Conservation (phyloP, 2,329 filamentous ascomycete genomes). For the Pseudopithomyces chartarum region DNA sequence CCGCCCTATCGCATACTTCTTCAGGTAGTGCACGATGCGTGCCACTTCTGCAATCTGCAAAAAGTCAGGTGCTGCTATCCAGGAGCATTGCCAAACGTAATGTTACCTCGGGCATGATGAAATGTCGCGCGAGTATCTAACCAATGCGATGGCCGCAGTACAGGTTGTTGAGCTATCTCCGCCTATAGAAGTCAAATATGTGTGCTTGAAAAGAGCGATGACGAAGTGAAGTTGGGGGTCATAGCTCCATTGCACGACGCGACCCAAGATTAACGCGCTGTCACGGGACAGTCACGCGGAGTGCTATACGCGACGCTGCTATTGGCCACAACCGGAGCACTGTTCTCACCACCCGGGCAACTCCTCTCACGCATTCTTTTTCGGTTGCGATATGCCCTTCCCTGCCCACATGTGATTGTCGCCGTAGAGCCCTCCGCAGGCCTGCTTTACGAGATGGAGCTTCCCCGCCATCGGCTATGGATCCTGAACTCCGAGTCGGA, state of each 20-base stretch:
- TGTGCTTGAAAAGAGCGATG: background rate
- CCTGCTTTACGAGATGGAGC: slow-evolving; percentile 25
- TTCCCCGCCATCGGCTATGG: slow-evolving; percentile 23
- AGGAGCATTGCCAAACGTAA: background rate
- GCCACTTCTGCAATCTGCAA: slow-evolving; percentile 66
- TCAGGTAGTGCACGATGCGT: slow-evolving; percentile 83
- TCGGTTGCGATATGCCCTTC: background rate
- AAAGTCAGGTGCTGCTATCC: slow-evolving; percentile 12
- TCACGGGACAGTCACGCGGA: slow-evolving; percentile 31
- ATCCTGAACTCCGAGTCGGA: slow-evolving; percentile 12
- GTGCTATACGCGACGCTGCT: background rate
- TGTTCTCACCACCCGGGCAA: background rate
- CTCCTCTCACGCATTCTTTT: background rate
- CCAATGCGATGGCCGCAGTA: background rate
- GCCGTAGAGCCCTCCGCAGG: slow-evolving; percentile 6
- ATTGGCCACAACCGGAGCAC: slow-evolving; percentile 23
- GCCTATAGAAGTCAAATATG: background rate
- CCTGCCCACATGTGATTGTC: background rate
- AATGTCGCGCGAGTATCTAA: background rate
- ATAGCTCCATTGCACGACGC: slow-evolving; percentile 8
- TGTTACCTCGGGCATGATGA: slow-evolving; percentile 45
- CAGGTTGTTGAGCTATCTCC: background rate
- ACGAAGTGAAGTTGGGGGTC: slow-evolving; percentile 13
- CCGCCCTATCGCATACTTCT: slow-evolving; percentile 82
- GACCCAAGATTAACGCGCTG: slow-evolving; percentile 27